Evolutionary conservation across 169 alveolate species (phyloP), one percentile per base, ranked within the genome.

Genomic region (Plasmodium billcollinsi): DNA sequence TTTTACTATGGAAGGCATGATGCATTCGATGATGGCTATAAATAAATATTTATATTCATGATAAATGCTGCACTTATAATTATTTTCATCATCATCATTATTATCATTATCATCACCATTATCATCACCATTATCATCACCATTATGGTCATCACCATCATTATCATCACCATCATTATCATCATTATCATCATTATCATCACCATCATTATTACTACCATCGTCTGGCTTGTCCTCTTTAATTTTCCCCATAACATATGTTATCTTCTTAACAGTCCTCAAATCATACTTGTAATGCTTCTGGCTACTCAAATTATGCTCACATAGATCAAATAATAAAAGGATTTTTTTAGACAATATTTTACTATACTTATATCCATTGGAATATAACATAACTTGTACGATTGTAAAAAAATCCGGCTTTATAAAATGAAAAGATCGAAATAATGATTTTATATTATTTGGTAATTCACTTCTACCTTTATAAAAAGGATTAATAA

Each of bases 401-500:
- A 98, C 96, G 14, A 94, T 89, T 93, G 97, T 94, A 80, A 94
- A 97, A 93, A 95, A 95, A 78, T 97, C 98, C 5, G 98, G 99
- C 47, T 90, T 93, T 54, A 95, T 96, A 98, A 97, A 97, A 45
- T 98, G 97, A 76, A 97, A 95, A 80, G 95, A 97, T 76, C 99
- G 95, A 75, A 98, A 97, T 33, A 98, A 92, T 88, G 97, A 97
- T 85, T 97, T 97, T 67, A 98, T 88, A 89, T 98, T 98, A 69
- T 98, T 99, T 0, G 99, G 99, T 33, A 98, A 90, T 73, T 96
- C 97, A 54, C 98, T 96, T 78, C 99, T 96, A 4, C 99, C 99
- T 56, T 99, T 98, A 93, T 98, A 99, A 47, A 99, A 99, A 7
- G 99, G 99, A 69, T 98, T 98, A 98, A 98, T 98, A 21, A 99